Conservation (phyloP, 1,139 yeast genomes). For the Blastobotrys raffinosifermentans region DNA sequence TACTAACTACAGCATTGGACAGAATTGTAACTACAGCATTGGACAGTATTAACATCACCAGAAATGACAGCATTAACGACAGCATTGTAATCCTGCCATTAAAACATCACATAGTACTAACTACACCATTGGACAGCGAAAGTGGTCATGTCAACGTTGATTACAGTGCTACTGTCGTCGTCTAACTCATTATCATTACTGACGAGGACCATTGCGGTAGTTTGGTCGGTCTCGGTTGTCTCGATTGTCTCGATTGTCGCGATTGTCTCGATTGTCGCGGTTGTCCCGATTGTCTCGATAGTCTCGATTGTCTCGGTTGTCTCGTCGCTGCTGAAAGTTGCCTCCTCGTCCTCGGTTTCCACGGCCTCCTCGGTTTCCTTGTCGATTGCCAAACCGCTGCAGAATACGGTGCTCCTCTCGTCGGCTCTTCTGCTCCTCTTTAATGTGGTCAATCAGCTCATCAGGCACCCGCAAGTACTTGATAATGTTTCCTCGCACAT, state of each 20-base stretch:
- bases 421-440: conserved; percentile 76
- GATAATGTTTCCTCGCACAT: conserved; percentile 79
- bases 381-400: conserved; percentile 43
- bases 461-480: conserved; percentile 63
- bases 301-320: conserved; percentile 16
- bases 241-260: conserved; percentile 10
- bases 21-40: too few relatives aligned
- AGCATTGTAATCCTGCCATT: too few relatives aligned
- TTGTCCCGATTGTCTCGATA: conserved; percentile 19
- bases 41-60: too few relatives aligned
- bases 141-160: too few relatives aligned
- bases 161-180: conserved; percentile 31
- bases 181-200: conserved; percentile 21
- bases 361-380: conserved; percentile 32
- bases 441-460: conserved; percentile 46
- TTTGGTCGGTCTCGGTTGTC: conserved; percentile 31
- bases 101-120: too few relatives aligned
- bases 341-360: conserved; percentile 28
- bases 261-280: conserved; percentile 12
- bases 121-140: too few relatives aligned
- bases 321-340: too few relatives aligned
- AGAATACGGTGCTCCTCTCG: conserved; percentile 41
- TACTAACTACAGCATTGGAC: too few relatives aligned
- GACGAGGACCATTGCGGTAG: conserved; percentile 9
- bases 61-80: too few relatives aligned